Conservation (phyloP, 805 yeast species). For the Zygotorulaspora florentina region DNA sequence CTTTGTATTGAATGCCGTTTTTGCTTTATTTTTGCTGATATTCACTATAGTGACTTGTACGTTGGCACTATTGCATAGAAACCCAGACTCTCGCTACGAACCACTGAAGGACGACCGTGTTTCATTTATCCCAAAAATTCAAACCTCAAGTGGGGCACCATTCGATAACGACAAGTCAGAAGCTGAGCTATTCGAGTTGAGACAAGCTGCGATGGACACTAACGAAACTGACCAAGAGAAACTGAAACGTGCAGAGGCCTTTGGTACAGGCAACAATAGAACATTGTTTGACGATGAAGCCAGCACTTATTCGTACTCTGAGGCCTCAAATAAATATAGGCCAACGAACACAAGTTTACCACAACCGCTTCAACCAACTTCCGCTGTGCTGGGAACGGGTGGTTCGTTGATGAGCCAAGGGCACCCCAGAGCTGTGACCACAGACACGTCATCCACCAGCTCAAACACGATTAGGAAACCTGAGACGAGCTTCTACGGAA, state of each 20-base stretch:
- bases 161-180: conserved; percentile 27
- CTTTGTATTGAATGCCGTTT: conserved; percentile 83
- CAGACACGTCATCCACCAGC: conserved; percentile 12
- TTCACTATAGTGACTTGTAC: conserved; percentile 86
- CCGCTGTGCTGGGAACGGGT: conserved; percentile 27
- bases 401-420: conserved; percentile 9
- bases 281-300: conserved; percentile 19
- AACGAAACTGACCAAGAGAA: conserved; percentile 34
- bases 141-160: conserved; percentile 28
- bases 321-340: conserved; percentile 10
- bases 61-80: conserved; percentile 76
- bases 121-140: conserved; percentile 79
- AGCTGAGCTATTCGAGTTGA: conserved; percentile 34
- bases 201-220: conserved; percentile 36
- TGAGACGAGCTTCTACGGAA: conserved; percentile 29
- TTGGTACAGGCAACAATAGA: conserved; percentile 14
- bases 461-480: conserved; percentile 28
- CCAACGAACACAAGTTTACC: conserved; percentile 4
- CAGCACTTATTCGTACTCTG: conserved; percentile 14
- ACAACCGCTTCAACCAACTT: conserved; percentile 28
- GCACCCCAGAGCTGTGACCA: conserved; percentile 14
- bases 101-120: conserved; percentile 96
- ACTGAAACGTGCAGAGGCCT: conserved; percentile 22
- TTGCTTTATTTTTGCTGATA: conserved; percentile 74
- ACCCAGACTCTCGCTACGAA: conserved; percentile 93